Evolutionary conservation across 345 rosid species (phyloP), one percentile per base, ranked within the genome.

Genomic region (Pistacia integerrima): DNA sequence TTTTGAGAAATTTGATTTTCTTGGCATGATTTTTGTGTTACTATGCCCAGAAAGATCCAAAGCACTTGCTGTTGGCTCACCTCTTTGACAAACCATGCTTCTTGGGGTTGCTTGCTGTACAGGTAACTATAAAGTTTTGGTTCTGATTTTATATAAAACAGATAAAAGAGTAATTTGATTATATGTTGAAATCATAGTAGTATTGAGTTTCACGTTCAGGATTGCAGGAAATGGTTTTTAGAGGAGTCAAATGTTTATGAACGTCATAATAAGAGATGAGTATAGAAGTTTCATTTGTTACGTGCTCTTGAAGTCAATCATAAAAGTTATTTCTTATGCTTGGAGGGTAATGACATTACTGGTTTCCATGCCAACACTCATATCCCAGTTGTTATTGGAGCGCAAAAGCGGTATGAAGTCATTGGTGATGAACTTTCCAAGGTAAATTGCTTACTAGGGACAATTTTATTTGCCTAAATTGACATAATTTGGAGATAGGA

Each of bases 41-140:
- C 57, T 61, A 11, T 78, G 12, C 79, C 84, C 90, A 96, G 99
- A 87, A 88, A 75, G 90, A 96, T 79, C 82, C 94, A 28, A 93
- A 91, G 85, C 96, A 96, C 80, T 76, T 93, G 76, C 48, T 93
- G 82, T 82, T 96, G 77, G 99, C 97, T 61, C 98, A 93, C 79
- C 94, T 93, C 69, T 93, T 96, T 72, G 99, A 96, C 83, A 95
- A 95, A 79, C 99, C 99, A 46, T 95, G 99, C 85, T 95, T 95
- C 79, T 92, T 95, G 13, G 99, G 99, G 4, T 79, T 90, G 78
- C 98, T 96, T 36, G 99, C 97, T n/a, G 70, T 91, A 20, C 89
- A 91, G 91, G 94, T 89, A 76, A 69, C 46, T 41, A 64, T 28
- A n/a, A 44, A 41, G 46, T 2, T 60, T 76, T 51, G 52, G 17